phyloP scores from a whole-genome alignment of 2,329 filamentous ascomycete genomes.

The Septoria petroselini region DNA sequence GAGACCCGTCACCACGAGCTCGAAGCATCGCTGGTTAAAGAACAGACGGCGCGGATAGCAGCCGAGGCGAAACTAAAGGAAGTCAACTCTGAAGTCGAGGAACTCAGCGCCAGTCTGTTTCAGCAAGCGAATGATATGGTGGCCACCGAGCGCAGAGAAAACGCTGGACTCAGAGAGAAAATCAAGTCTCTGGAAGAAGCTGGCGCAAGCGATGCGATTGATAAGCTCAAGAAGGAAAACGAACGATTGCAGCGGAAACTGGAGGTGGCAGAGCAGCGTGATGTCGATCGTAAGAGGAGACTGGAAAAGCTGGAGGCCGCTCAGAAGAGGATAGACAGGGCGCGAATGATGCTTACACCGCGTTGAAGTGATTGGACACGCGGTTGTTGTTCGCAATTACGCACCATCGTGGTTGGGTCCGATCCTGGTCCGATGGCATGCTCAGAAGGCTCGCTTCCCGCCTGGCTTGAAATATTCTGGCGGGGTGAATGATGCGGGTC shows the following conservation, averaged over 20 bases:
- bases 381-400: too few relatives aligned
- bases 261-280: slow-evolving; percentile 64
- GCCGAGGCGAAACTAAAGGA: slow-evolving; percentile 67
- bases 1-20: slow-evolving; percentile 48
- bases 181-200: slow-evolving; percentile 63
- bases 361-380: slow-evolving; percentile 25
- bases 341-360: slow-evolving; percentile 57
- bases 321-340: slow-evolving; percentile 67
- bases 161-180: slow-evolving; percentile 68
- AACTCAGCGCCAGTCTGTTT: slow-evolving; percentile 71
- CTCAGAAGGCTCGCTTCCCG: too few relatives aligned
- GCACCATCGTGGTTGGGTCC: too few relatives aligned
- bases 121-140: slow-evolving; percentile 88
- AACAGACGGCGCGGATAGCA: slow-evolving; percentile 63
- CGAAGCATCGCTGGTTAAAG: slow-evolving; percentile 62
- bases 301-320: slow-evolving; percentile 70
- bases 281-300: slow-evolving; percentile 65
- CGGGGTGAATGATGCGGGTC: too few relatives aligned
- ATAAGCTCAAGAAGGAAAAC: slow-evolving; percentile 58
- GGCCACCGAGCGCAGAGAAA: slow-evolving; percentile 67
- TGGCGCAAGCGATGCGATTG: slow-evolving; percentile 53
- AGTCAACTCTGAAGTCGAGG: slow-evolving; percentile 71
- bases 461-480: too few relatives aligned
- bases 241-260: slow-evolving; percentile 70
- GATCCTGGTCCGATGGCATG: too few relatives aligned